Base-by-base conservation (phyloP, 2,329 filamentous ascomycete genomes). In the Cladorrhinum sp. region DNA sequence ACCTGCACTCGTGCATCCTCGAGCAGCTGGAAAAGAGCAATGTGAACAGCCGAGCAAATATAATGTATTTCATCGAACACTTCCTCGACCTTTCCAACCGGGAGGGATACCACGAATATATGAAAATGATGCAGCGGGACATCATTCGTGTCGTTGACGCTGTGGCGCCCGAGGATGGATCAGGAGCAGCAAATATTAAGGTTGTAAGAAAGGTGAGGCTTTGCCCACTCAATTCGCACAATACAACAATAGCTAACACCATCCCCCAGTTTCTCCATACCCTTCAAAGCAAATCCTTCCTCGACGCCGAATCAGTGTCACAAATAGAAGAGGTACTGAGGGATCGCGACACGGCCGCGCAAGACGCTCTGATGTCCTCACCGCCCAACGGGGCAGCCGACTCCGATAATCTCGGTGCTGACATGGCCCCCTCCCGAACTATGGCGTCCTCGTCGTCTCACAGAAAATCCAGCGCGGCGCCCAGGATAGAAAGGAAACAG, bases 61-160 rank as follows among this genome's bases (percentile, higher is more conserved):
- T 99, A 74, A 96, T 99, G 90, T 99, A 96, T 77, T 99, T 99
- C 76, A 89, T 99, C 71, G 94, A 98, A 72, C 90, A 94, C 68
- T 91, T 99, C 67, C 90, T 96, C 72, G 94, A 98, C 72, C 82
- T 92, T 76, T 90, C 92, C 21, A 83, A 86, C 64, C 89, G 87
- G 66, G 90, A 92, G 66, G 85, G 86, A 65, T 87, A 95, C 68
- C 77, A 84, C 57, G 88, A 91, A 64, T 99, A 96, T 72, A 87
- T 97, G 26, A 86, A 89, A 56, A 97, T 98, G 92, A 91, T 99
- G 77, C 91, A 96, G 75, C 83, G 93, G 52, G 95, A 99, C 73
- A 96, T 99, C 46, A 82, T 96, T 33, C 84, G 90, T 9, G 90
- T 99, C 8, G 91, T 99, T 16, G 93, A 98, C 72, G 90, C 92